A percentile compares a stretch with the other conserved stretches of the same genome.
Evolutionary conservation across 768 basidiomycete species (phyloP).

Genomic region (Multifurca ochricompacta): DNA sequence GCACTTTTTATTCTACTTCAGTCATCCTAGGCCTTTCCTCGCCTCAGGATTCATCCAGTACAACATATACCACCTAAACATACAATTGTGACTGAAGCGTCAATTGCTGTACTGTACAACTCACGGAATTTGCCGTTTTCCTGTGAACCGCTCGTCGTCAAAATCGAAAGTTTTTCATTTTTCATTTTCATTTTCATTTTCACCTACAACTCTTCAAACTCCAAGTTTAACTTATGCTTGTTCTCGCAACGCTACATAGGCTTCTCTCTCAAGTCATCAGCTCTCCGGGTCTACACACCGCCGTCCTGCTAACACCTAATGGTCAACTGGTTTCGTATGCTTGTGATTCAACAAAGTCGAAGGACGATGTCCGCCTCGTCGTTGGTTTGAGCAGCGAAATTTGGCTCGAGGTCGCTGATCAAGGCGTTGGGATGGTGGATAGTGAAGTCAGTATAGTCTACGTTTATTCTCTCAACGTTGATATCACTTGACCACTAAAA

Average conservation of each 20-base stretch:
- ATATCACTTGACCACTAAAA: constrained; percentile 25
- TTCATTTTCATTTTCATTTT: not conserved
- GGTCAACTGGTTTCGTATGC: constrained; percentile 68
- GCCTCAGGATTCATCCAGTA: no score
- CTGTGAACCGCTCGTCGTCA: no score
- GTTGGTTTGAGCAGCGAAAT: constrained; percentile 68
- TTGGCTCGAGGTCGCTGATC: constrained; percentile 67
- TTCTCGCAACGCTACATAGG: constrained; percentile 58
- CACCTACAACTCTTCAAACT: no score
- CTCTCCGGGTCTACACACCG: constrained; percentile 59
- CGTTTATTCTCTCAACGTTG: not conserved
- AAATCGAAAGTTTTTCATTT: not conserved
- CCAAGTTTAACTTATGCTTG: constrained; percentile 44
- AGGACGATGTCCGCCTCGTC: constrained; percentile 67
- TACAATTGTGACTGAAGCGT: no score
- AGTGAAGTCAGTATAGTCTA: constrained; percentile 50
- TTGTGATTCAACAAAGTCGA: constrained; percentile 44
- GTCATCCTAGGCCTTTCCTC: no score
- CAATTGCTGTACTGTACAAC: no score
- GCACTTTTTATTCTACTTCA: no score
- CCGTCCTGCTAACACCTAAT: constrained; percentile 60
- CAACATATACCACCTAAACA: no score
- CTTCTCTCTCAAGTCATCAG: constrained; percentile 56
- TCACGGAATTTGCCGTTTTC: no score
- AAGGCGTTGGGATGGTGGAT: constrained; percentile 65